Conservation (phyloP, 768 basidiomycete genomes). For the Lentinula detonsa region DNA sequence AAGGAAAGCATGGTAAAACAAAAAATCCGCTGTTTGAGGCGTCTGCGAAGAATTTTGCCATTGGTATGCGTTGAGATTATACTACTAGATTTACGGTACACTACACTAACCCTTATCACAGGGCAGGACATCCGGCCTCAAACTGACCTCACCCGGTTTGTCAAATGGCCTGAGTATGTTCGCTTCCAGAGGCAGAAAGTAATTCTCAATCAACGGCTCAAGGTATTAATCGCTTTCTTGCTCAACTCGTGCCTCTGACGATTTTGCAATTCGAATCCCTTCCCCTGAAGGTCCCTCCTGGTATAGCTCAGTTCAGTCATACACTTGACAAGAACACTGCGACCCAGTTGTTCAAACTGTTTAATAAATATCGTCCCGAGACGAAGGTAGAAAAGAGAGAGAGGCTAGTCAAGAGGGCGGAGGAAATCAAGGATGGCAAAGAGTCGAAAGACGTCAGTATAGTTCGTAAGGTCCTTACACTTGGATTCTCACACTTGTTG, state of each 20-base stretch:
- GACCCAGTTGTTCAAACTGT: constrained; percentile 93
- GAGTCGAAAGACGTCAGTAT: constrained; percentile 39
- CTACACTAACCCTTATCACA: constrained; percentile 19
- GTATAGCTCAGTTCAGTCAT: constrained; percentile 96
- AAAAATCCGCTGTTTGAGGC: constrained; percentile 97
- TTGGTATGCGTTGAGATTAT: constrained; percentile 50
- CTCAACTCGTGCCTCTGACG: too few species aligned
- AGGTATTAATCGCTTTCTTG: constrained; percentile 25
- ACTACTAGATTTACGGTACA: background rate
- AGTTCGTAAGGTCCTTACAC: background rate
- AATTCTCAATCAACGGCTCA: constrained; percentile 94
- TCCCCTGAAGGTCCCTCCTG: constrained; percentile 67
- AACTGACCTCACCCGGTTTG: constrained; percentile 91
- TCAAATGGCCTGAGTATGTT: constrained; percentile 99
- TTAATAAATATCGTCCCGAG: constrained; percentile 97
- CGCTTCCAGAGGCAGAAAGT: constrained; percentile 98
- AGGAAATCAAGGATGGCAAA: constrained; percentile 77
- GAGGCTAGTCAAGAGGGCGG: constrained; percentile 74
- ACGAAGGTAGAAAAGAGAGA: constrained; percentile 96
- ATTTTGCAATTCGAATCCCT: background rate
- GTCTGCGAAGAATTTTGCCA: constrained; percentile 87
- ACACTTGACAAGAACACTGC: constrained; percentile 99
- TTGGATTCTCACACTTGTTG: background rate
- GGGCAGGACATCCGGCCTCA: constrained; percentile 92
- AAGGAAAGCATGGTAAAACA: constrained; percentile 64